Conservation (phyloP, 176 grass and related monocot genomes). For the Oryza glumipatula region DNA sequence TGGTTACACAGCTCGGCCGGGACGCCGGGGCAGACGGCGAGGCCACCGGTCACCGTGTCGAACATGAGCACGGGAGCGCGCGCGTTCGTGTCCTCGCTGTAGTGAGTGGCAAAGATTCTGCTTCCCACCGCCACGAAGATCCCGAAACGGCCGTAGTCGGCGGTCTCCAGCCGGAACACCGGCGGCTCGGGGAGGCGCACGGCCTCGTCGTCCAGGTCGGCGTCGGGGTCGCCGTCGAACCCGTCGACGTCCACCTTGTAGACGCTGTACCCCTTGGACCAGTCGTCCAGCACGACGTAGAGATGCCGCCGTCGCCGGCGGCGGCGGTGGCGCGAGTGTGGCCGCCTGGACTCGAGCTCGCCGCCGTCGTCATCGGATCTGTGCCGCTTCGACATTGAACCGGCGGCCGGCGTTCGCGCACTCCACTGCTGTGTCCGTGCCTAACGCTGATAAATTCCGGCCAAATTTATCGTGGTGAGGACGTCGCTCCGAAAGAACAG, state of each 20-base stretch:
- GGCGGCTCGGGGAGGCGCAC: background rate
- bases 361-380: no score
- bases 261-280: conserved; percentile 24
- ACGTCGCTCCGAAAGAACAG: no score
- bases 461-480: no score
- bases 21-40: background rate
- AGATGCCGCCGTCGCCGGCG: background rate
- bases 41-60: conserved; percentile 11
- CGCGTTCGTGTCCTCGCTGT: background rate
- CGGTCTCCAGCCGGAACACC: background rate
- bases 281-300: conserved; percentile 6
- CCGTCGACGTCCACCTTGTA: conserved; percentile 18
- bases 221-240: background rate
- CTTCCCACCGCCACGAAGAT: background rate
- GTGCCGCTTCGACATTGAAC: no score
- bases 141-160: background rate
- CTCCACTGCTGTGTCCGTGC: no score
- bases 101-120: background rate
- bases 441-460: no score
- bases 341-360: no score
- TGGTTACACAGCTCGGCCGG: no score
- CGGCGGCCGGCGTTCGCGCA: no score
- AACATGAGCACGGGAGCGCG: background rate
- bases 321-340: no score
- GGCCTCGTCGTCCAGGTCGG: conserved; percentile 6